A percentile compares a stretch with the other conserved stretches of the same genome.
These are phyloP conservation scores for Pyronema domesticum DNA, from an alignment of 495 filamentous ascomycete species.

Conservation along the genomic window DNA sequence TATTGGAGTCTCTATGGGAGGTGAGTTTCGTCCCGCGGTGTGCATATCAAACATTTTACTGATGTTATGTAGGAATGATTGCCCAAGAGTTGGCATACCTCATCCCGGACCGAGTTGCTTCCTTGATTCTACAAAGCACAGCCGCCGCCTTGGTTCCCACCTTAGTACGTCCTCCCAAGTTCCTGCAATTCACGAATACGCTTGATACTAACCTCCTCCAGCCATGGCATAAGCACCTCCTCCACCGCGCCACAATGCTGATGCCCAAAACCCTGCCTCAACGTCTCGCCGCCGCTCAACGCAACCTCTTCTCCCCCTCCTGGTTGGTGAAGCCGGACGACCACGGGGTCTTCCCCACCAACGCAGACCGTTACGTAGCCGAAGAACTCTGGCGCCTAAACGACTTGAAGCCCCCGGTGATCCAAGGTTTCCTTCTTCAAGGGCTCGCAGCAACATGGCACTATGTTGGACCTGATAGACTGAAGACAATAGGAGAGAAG, in stretches of 20 bases:
- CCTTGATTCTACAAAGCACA: constrained; percentile 52
- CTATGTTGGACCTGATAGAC: constrained; percentile 44
- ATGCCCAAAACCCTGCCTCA: constrained; percentile 48
- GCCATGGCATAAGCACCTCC: constrained; percentile 46
- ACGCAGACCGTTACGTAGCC: constrained; percentile 62
- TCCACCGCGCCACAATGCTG: constrained; percentile 48
- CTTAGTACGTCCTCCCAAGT: constrained; percentile 23
- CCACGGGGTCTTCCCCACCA: constrained; percentile 44
- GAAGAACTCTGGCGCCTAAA: constrained; percentile 39
- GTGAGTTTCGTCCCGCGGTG: constrained; percentile 22
- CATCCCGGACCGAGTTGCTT: constrained; percentile 43
- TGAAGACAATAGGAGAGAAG: constrained; percentile 41
- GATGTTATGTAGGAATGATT: constrained; percentile 42
- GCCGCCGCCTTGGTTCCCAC: constrained; percentile 52
- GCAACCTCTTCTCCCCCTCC: constrained; percentile 38
- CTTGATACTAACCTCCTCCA: constrained; percentile 24
- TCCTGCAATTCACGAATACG: constrained; percentile 4
- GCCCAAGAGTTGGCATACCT: constrained; percentile 58
- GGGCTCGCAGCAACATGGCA: constrained; percentile 66
- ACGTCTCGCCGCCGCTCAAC: constrained; percentile 36
- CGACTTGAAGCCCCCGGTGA: constrained; percentile 13
- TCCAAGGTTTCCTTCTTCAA: constrained; percentile 53
- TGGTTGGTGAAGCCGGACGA: constrained; percentile 48
- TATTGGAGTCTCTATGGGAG: constrained; percentile 58
- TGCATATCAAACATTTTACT: background rate